Evolutionary conservation across 345 rosid species (phyloP).

Genomic region (Populus euphratica): DNA sequence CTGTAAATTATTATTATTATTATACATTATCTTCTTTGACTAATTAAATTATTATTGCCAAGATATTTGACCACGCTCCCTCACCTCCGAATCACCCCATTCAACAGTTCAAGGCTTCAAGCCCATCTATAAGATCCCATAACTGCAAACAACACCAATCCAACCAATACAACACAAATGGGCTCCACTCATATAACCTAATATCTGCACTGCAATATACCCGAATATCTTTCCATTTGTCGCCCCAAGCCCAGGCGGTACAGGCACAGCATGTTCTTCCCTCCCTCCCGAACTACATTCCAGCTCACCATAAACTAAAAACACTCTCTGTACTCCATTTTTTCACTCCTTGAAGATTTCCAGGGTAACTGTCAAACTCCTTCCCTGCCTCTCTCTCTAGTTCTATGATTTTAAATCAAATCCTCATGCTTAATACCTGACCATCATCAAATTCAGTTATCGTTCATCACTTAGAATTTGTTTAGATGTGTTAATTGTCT

Average conservation of each 20-base stretch:
- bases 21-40: neutral
- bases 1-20: no score
- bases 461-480: neutral
- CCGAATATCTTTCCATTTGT: constrained; percentile 2
- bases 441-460: neutral
- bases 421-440: neutral
- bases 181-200: neutral
- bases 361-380: neutral
- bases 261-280: no score
- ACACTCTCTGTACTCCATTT: no score
- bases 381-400: neutral
- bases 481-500: neutral
- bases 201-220: no score
- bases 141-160: neutral
- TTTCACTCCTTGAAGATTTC: neutral
- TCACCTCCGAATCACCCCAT: neutral
- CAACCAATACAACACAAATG: neutral
- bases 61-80: neutral
- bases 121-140: neutral
- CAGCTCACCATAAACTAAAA: no score
- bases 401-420: neutral
- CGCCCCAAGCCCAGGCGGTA: neutral
- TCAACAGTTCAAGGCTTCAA: neutral
- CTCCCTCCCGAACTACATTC: no score
- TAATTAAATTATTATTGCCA: neutral